These are phyloP conservation scores for Verticillium klebahnii DNA, from an alignment of 2,329 filamentous ascomycete species.

Conservation along the genomic window DNA sequence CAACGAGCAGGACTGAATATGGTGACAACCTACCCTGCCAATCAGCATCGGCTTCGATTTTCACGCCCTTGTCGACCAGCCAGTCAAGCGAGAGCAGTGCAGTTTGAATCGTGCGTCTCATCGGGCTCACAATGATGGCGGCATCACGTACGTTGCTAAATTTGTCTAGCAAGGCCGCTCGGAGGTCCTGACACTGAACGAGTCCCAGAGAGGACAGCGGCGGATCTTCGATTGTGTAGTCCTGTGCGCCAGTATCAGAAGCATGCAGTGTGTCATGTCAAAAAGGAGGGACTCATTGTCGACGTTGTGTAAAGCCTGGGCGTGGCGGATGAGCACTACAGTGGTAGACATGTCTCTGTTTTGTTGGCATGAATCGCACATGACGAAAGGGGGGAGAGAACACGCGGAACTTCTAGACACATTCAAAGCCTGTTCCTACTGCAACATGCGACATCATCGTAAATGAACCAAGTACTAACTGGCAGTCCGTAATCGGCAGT, in stretches of 20 bases:
- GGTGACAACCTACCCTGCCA: conserved; percentile 53
- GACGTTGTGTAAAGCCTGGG: conserved; percentile 61
- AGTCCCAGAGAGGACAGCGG: conserved; percentile 43
- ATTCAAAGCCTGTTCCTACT: too few relatives aligned
- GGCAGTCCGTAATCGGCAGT: too few relatives aligned
- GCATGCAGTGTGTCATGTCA: not conserved
- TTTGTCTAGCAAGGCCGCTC: conserved; percentile 34
- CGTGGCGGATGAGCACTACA: conserved; percentile 84
- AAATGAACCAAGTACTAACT: too few relatives aligned
- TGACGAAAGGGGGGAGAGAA: too few relatives aligned
- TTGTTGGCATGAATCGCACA: too few relatives aligned
- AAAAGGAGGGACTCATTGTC: conserved; percentile 36
- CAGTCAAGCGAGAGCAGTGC: conserved; percentile 53
- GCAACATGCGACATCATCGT: too few relatives aligned
- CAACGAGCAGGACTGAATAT: not conserved
- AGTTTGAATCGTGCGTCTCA: conserved; percentile 63
- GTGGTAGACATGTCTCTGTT: conserved; percentile 42
- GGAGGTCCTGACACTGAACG: conserved; percentile 41
- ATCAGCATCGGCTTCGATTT: conserved; percentile 51
- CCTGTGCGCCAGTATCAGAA: conserved; percentile 29
- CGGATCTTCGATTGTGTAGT: conserved; percentile 46
- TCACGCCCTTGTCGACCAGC: conserved; percentile 49
- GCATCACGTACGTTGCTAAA: conserved; percentile 26
- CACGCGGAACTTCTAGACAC: too few relatives aligned
- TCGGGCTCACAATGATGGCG: conserved; percentile 58